Percentiles rank a stretch among this genome's conserved stretches.
phyloP scores from a whole-genome alignment of 108 stramenopile genomes.

The Nitzschia putrida region DNA sequence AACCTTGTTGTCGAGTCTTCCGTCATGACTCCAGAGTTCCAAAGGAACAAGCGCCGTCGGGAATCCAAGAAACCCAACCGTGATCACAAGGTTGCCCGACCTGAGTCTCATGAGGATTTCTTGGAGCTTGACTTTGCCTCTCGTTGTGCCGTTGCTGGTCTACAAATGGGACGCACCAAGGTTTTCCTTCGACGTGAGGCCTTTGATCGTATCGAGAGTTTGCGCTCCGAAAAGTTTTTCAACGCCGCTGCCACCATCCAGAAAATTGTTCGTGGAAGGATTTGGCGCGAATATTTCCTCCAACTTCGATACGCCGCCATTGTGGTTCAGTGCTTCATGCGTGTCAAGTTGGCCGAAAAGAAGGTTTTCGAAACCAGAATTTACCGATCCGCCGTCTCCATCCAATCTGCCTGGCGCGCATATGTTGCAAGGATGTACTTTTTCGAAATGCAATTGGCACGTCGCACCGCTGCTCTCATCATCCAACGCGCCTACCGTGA shows the following conservation, averaged over 20 bases:
- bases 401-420: conserved; percentile 64
- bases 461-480: conserved; percentile 39
- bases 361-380: conserved; percentile 17
- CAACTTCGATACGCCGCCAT: conserved; percentile 61
- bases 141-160: conserved; percentile 78
- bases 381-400: conserved; percentile 41
- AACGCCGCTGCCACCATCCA: conserved; percentile 67
- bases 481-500: conserved; percentile 53
- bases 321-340: conserved; percentile 70
- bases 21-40: conserved; percentile 63
- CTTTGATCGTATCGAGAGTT: conserved; percentile 82
- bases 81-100: conserved; percentile 55
- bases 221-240: conserved; percentile 71
- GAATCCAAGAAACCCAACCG: conserved; percentile 20
- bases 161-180: conserved; percentile 88
- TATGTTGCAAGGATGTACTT: conserved; percentile 47
- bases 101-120: conserved; percentile 65
- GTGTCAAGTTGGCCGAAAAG: conserved; percentile 47
- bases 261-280: conserved; percentile 64
- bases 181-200: conserved; percentile 89
- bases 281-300: conserved; percentile 49
- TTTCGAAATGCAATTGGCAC: conserved; percentile 51
- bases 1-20: conserved; percentile 71
- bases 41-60: conserved; percentile 37
- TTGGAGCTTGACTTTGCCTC: conserved; percentile 73